Evolutionary conservation across 2,329 filamentous ascomycete species (phyloP), one percentile per base, ranked within the genome.

Genomic region (Fusarium sp.): DNA sequence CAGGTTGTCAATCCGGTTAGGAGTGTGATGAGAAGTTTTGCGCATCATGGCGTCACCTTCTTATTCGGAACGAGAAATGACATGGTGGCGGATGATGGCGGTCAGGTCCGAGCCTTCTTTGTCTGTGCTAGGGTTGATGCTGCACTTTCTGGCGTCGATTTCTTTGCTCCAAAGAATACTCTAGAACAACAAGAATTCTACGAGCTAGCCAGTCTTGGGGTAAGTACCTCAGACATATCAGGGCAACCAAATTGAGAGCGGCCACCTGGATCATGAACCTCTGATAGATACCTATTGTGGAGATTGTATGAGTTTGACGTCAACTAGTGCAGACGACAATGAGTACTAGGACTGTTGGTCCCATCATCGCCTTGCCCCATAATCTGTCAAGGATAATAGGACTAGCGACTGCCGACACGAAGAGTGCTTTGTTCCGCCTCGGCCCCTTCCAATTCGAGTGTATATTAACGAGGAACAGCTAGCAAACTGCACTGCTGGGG

Each of bases 401-500:
- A 27, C 38, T 59, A 49, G 40, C 51, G 61, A 58, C 38, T 72
- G 56, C 55, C 51, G 49, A 59, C 12, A 53, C n/a, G 51, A 59
- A 24, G 55, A 71, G 59, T 61, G 22, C 42, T 35, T 66, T 69
- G 20, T 69, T 63, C 55, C 67, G 29, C 60, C 38, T 69, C 66
- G 53, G 42, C 55, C 70, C 49, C 42, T 67, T 76, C 64, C 74
- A 38, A 58, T 66, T 75, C 49, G 16, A 66, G 64, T 56, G 49
- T 71, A 57, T 31, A 29, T 33, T 35, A 56, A 61, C 29, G 17
- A 58, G 53, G 44, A 63, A 17, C 56, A 55, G 17, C 51, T 51
- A 33, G 60, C 35, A 44, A 35, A 33, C 22, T 57, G 46, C 42
- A 55, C 49, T 55, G 22, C 62, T 68, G 63, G 67, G 66, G 46